Evolutionary conservation across 768 basidiomycete genomes (phyloP).

Genomic region (Boletus rubropictus): DNA sequence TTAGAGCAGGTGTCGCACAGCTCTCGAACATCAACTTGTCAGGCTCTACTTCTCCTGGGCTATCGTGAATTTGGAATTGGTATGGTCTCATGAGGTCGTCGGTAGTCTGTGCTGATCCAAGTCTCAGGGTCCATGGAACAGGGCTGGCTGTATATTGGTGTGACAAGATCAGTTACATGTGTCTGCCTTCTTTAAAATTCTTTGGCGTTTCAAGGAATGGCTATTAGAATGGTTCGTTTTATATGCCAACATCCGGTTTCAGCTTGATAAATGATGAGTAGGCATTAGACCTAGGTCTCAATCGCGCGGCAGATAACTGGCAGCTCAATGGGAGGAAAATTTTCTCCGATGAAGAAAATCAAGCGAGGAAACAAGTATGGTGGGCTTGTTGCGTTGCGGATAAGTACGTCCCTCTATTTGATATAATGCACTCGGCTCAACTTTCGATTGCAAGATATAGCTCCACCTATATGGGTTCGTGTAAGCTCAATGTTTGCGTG

Average conservation of each 20-base stretch:
- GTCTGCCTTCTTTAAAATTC: not conserved
- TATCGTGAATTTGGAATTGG: constrained; percentile 85
- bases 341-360: constrained; percentile 61
- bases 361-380: constrained; percentile 73
- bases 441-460: constrained; percentile 44
- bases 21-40: constrained; percentile 70
- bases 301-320: constrained; percentile 75
- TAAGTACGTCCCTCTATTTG: constrained; percentile 41
- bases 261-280: constrained; percentile 23
- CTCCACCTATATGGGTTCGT: constrained; percentile 66
- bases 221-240: constrained; percentile 59
- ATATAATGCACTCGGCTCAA: constrained; percentile 1
- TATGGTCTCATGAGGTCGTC: constrained; percentile 20
- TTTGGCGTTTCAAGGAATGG: constrained; percentile 46
- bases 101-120: constrained; percentile 8
- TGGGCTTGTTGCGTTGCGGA: constrained; percentile 71
- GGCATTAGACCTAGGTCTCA: constrained; percentile 78
- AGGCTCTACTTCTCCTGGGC: constrained; percentile 72
- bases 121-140: constrained; percentile 61
- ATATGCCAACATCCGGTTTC: not conserved
- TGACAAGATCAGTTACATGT: constrained; percentile 3
- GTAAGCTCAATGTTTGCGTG: not conserved
- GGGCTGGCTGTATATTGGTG: constrained; percentile 80
- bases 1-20: constrained; percentile 60
- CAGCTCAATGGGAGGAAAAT: constrained; percentile 54